Conservation (phyloP, 2,329 filamentous ascomycete genomes). For the Blastomyces parvus region DNA sequence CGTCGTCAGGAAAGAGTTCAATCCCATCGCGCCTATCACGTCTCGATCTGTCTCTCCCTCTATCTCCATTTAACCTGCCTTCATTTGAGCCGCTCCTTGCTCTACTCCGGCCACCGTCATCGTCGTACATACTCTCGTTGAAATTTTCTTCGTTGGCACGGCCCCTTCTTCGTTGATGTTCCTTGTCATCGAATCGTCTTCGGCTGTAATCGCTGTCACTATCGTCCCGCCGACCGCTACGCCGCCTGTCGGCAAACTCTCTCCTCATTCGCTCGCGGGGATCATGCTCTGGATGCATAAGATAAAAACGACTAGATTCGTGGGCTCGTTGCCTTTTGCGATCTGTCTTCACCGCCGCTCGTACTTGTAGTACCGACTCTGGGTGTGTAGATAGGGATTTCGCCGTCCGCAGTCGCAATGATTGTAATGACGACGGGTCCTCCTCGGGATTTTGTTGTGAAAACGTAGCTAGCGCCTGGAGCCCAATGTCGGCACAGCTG, state of each 20-base stretch:
- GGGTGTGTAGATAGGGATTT: slow-evolving; percentile 60
- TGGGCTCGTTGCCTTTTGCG: slow-evolving; percentile 71
- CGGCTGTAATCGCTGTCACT: slow-evolving; percentile 37
- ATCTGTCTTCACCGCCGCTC: slow-evolving; percentile 65
- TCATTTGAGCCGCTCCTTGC: slow-evolving; percentile 13
- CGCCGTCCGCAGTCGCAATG: slow-evolving; percentile 57
- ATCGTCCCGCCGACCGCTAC: slow-evolving; percentile 28
- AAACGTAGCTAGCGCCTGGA: slow-evolving; percentile 45
- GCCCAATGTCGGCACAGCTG: slow-evolving; percentile 44
- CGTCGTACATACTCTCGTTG: slow-evolving; percentile 75
- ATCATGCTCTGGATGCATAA: slow-evolving; percentile 82
- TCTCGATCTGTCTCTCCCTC: slow-evolving; percentile 23
- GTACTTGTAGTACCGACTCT: slow-evolving; percentile 59
- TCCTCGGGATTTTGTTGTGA: slow-evolving; percentile 28
- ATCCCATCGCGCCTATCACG: slow-evolving; percentile 10
- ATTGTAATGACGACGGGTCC: slow-evolving; percentile 40
- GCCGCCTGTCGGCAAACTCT: slow-evolving; percentile 40
- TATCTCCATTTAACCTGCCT: slow-evolving; percentile 25
- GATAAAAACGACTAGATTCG: slow-evolving; percentile 78
- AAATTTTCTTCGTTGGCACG: slow-evolving; percentile 51
- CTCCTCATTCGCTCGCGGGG: slow-evolving; percentile 60
- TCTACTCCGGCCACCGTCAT: slow-evolving; percentile 40
- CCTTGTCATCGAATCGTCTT: slow-evolving; percentile 54
- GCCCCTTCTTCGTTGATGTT: slow-evolving; percentile 35
- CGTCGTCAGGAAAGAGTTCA: slow-evolving; percentile 33